These are phyloP conservation scores for Beverwykella pulmonaria DNA, from an alignment of 495 filamentous ascomycete species.

Conservation along the genomic window DNA sequence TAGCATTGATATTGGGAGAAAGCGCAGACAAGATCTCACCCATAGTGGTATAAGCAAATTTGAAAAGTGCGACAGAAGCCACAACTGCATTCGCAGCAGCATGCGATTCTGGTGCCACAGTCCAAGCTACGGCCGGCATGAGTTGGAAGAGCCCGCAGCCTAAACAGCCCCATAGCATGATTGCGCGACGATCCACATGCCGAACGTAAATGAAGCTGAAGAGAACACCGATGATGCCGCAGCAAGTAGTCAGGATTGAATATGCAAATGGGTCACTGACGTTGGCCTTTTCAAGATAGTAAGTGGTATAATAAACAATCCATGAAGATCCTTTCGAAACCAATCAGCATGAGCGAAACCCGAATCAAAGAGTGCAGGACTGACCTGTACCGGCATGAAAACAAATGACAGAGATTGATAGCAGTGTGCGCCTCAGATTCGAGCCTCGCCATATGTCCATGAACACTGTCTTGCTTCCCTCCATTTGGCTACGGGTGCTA, in stretches of 20 bases:
- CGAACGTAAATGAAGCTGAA: constrained; percentile 17
- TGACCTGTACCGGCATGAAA: constrained; percentile 16
- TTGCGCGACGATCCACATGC: constrained; percentile 7
- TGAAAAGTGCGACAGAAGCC: constrained; percentile 19
- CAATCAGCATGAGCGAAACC: not conserved
- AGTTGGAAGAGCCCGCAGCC: constrained; percentile 14
- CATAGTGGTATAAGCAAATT: constrained; percentile 14
- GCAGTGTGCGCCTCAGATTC: constrained; percentile 3
- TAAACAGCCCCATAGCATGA: constrained; percentile 9
- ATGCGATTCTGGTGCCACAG: constrained; percentile 2
- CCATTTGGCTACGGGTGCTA: constrained; percentile 11
- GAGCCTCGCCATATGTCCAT: constrained; percentile 26
- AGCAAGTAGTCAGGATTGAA: constrained; percentile 15
- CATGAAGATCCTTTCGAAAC: constrained; percentile 9
- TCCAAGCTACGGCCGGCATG: constrained; percentile 20
- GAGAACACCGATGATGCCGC: constrained; percentile 13
- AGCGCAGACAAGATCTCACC: not conserved
- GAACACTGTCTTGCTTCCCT: constrained; percentile 21
- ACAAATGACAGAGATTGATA: constrained; percentile 15
- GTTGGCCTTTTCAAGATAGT: constrained; percentile 18
- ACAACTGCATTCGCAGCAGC: constrained; percentile 9
- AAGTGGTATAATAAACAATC: constrained; percentile 18
- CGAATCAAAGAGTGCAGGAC: not conserved
- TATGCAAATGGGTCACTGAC: constrained; percentile 14
- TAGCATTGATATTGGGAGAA: not conserved